Percentiles rank a stretch among this genome's conserved stretches.
Evolutionary conservation across 345 rosid genomes (phyloP).

Genomic region (Citrus inodora): DNA sequence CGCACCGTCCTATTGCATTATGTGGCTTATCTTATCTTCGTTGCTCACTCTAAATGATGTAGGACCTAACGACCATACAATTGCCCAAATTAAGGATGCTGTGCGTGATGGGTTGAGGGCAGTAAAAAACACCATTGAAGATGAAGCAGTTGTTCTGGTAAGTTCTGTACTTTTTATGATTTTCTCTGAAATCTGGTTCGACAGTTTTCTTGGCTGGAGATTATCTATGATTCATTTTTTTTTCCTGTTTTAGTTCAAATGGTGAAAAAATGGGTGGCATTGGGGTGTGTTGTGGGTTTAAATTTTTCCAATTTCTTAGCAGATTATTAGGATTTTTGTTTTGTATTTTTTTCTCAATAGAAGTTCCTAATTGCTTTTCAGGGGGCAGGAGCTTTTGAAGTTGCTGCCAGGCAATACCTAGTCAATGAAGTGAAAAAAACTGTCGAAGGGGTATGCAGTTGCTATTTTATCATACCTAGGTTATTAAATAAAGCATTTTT

Average conservation of each 20-base stretch:
- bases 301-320: background rate
- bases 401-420: constrained; percentile 87
- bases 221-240: background rate
- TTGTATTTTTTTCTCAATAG: background rate
- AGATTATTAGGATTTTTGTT: background rate
- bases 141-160: constrained; percentile 86
- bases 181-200: background rate
- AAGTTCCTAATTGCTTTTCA: constrained; percentile 18
- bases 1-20: background rate
- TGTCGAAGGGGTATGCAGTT: constrained; percentile 74
- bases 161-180: constrained; percentile 16
- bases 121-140: constrained; percentile 92
- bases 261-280: background rate
- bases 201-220: background rate
- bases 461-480: background rate
- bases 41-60: constrained; percentile 9
- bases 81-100: constrained; percentile 98
- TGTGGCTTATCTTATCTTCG: background rate
- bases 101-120: constrained; percentile 96
- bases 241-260: background rate
- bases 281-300: background rate
- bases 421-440: constrained; percentile 86
- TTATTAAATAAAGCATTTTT: background rate
- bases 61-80: constrained; percentile 98
- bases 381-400: constrained; percentile 99